These are phyloP conservation scores for Agapanthus africanus DNA, from an alignment of 106 monocot species.

Conservation along the genomic window DNA sequence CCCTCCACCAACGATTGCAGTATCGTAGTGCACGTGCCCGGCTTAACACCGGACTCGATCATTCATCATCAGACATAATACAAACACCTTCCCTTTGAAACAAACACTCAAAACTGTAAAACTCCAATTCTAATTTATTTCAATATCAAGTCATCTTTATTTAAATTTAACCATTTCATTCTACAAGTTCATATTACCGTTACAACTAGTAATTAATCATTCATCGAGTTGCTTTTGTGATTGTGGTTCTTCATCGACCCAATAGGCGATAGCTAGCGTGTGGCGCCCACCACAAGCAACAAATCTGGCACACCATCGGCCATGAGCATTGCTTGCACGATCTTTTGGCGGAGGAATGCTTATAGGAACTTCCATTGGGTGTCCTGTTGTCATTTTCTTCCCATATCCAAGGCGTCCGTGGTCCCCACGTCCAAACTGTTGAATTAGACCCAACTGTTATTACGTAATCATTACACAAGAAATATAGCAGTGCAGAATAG, in stretches of 20 bases:
- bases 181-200: background rate
- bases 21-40: constrained; percentile 73
- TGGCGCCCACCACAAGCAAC: constrained; percentile 76
- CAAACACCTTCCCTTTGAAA: constrained; percentile 4
- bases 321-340: constrained; percentile 8
- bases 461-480: background rate
- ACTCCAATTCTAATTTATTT: background rate
- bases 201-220: background rate
- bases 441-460: background rate
- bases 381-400: constrained; percentile 54
- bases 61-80: constrained; percentile 14
- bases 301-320: constrained; percentile 39
- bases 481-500: background rate
- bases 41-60: constrained; percentile 32
- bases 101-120: background rate
- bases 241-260: constrained; percentile 26
- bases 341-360: constrained; percentile 41
- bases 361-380: constrained; percentile 59
- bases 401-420: constrained; percentile 65
- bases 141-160: background rate
- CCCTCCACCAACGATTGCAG: constrained; percentile 75
- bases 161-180: background rate
- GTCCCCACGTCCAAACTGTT: constrained; percentile 59
- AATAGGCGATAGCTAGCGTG: constrained; percentile 70
- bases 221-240: background rate